phyloP scores from a whole-genome alignment of 306 rosid species.

The Myrica gale region DNA sequence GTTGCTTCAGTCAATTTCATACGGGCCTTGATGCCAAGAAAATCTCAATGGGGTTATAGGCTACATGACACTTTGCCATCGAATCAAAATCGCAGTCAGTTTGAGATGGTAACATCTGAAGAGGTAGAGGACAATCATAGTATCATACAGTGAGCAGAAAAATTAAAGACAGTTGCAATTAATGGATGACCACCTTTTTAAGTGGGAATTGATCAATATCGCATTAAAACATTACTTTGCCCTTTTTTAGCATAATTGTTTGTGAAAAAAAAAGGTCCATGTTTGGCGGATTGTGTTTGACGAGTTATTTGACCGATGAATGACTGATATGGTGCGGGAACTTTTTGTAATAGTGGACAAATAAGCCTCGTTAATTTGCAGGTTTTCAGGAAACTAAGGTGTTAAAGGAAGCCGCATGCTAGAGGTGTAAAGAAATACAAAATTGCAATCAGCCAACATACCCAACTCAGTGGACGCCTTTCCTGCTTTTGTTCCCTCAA shows the following conservation, averaged over 20 bases:
- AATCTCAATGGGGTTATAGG: constrained; percentile 15
- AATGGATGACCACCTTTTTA: background rate
- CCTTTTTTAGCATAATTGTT: too few species aligned
- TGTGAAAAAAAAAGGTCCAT: background rate
- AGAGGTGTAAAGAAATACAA: background rate
- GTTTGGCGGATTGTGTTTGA: background rate
- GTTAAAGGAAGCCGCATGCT: background rate
- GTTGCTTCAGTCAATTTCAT: constrained; percentile 21
- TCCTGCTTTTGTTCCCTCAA: constrained; percentile 22
- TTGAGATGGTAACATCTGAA: constrained; percentile 21
- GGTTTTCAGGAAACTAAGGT: constrained; percentile 22
- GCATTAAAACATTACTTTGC: too few species aligned
- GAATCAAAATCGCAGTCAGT: constrained; percentile 38
- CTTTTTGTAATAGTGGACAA: constrained; percentile 3
- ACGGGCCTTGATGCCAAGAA: constrained; percentile 23
- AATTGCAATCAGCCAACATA: background rate
- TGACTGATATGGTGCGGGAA: background rate
- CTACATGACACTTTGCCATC: constrained; percentile 33
- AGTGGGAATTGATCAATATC: too few species aligned
- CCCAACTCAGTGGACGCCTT: background rate
- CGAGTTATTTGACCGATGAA: too few species aligned
- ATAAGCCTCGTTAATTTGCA: constrained; percentile 3
- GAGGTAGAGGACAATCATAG: constrained; percentile 27
- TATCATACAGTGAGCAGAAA: constrained; percentile 1
- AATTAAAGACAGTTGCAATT: constrained; percentile 13